Base-by-base conservation (phyloP, 306 rosid genomes). In the Prunus salicina region DNA sequence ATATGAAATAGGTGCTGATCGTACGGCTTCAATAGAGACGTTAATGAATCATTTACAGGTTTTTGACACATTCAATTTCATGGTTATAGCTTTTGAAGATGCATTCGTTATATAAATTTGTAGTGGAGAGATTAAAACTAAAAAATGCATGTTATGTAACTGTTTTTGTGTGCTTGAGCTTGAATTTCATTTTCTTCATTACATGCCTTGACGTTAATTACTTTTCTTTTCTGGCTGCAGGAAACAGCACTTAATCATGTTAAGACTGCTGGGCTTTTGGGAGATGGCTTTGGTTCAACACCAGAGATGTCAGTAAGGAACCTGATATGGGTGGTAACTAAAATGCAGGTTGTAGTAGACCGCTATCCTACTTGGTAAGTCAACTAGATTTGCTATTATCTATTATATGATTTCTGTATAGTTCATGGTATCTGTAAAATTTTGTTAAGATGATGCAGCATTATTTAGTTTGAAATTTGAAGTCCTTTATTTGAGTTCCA, bases 171-270 rank as follows among this genome's bases (percentile, higher is more conserved):
- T 11, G 22, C 27, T 72, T 41, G 53, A 7, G 64, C 41, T 73
- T 14, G 56, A 24, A 12, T 45, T 34, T 8, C 57, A 22, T 73
- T 12, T 45, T 61, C 43, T 61, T 28, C 8, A 0, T 47, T 2
- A 27, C 20, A 18, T 27, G 60, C 30, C 45, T 43, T 45, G 43
- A 49, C 12, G 58, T 41, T 22, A 61, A 3, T 14, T 64, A 5
- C 43, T 75, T 51, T 81, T 67, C 24, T 71, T 52, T 51, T 72
- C 14, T 16, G 56, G 65, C 53, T 67, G 76, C 86, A 96, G 99
- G 99, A 96, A 89, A 89, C 99, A 30, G 98, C 99, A 3, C 97
- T 96, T 74, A 96, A 96, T 88, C 99, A 96, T 86, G 98, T 92
- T 63, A 96, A 93, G 87, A 71, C 74, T 74, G 97, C 91, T 84